Percentiles rank a stretch among this genome's conserved stretches.
Evolutionary conservation across 495 filamentous ascomycete species (phyloP).

Genomic region (Apodospora peruviana): DNA sequence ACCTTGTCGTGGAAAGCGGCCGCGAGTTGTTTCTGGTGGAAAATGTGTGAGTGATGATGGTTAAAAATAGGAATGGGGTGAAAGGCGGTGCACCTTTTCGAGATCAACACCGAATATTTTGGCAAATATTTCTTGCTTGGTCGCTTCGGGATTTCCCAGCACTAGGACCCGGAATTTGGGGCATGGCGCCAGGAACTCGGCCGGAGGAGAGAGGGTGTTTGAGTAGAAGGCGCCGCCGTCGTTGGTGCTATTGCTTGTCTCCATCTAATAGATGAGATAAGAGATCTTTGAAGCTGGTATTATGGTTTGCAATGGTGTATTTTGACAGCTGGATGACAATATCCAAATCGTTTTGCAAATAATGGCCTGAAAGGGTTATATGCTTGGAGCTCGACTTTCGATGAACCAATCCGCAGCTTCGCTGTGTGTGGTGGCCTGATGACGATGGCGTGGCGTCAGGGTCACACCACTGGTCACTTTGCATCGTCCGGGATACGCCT

Average conservation of each 20-base stretch:
- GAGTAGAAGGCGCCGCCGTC: background rate
- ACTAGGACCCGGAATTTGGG: constrained; percentile 24
- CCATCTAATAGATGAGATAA: background rate
- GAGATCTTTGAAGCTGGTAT: background rate
- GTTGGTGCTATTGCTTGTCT: background rate
- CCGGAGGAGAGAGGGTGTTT: constrained; percentile 10
- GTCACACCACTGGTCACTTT: constrained; percentile 10
- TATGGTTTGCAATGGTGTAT: background rate
- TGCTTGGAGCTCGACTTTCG: background rate
- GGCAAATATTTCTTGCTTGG: constrained; percentile 25
- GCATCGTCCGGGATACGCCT: no score
- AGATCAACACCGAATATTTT: constrained; percentile 23
- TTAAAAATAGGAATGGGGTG: no score
- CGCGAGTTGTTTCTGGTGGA: constrained; percentile 1
- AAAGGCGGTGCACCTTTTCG: constrained; percentile 12
- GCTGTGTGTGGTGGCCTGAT: constrained; percentile 9
- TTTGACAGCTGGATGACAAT: background rate
- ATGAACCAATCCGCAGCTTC: no score
- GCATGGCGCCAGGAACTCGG: constrained; percentile 18
- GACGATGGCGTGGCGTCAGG: constrained; percentile 10
- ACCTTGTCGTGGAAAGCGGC: constrained; percentile 11
- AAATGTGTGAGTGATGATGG: background rate
- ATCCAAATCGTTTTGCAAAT: background rate
- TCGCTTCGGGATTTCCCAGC: constrained; percentile 23
- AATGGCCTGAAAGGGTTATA: background rate